A percentile compares a stretch with the other conserved stretches of the same genome.
Conservation (phyloP, 371 early-diverging fungal genomes). For the Blyttiomyces sp. region DNA sequence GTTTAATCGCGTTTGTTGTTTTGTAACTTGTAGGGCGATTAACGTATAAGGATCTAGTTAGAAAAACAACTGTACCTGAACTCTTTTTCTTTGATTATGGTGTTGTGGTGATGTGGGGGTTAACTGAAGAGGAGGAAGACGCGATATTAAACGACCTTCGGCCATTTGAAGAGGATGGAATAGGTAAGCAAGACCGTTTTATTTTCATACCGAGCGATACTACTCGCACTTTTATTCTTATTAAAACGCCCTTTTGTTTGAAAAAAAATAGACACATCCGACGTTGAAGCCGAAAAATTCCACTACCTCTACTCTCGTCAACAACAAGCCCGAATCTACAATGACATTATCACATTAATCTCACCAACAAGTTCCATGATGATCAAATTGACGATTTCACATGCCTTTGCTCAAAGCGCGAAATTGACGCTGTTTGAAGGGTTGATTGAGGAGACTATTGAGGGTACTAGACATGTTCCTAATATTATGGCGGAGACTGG, state of each 20-base stretch:
- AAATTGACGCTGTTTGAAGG: conserved; percentile 54
- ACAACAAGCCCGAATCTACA: conserved; percentile 65
- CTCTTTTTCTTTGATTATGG: conserved; percentile 81
- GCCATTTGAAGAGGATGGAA: conserved; percentile 60
- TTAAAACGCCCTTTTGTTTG: background rate
- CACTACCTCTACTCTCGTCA: conserved; percentile 74
- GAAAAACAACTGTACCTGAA: conserved; percentile 40
- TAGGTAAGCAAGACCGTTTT: conserved; percentile 44
- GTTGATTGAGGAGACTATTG: conserved; percentile 50
- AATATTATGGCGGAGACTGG: conserved; percentile 45
- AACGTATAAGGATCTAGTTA: conserved; percentile 31
- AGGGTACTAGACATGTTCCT: conserved; percentile 46
- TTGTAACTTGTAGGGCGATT: too few relatives aligned
- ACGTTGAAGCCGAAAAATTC: conserved; percentile 89
- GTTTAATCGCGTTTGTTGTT: too few relatives aligned
- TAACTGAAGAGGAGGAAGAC: conserved; percentile 80
- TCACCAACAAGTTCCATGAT: conserved; percentile 68
- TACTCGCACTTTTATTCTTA: too few relatives aligned
- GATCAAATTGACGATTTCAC: conserved; percentile 51
- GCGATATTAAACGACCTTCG: conserved; percentile 63
- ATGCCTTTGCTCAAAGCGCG: conserved; percentile 51
- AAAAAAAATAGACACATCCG: conserved; percentile 59
- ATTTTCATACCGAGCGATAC: conserved; percentile 2
- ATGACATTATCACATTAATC: conserved; percentile 61
- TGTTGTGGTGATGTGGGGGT: conserved; percentile 94